Evolutionary conservation across 169 alveolate species (phyloP).

Genomic region (Plasmodium berghei): DNA sequence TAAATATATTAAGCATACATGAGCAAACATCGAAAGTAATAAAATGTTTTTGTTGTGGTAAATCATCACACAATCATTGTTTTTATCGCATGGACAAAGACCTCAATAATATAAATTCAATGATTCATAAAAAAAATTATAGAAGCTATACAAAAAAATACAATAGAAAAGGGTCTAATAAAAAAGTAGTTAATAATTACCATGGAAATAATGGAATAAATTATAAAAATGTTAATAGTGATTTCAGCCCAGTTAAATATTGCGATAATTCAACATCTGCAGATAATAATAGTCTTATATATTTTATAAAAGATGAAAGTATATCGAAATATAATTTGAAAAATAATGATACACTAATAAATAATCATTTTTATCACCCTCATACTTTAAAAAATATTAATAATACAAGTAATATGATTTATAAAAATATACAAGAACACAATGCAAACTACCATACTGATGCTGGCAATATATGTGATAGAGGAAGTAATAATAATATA

Average conservation of each 20-base stretch:
- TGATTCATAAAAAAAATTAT: conserved; percentile 1
- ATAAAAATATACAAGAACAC: no score
- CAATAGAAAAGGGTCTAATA: not conserved
- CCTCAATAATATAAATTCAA: conserved; percentile 5
- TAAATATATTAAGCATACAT: conserved; percentile 25
- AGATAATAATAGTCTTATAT: not conserved
- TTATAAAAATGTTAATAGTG: not conserved
- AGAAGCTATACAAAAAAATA: not conserved
- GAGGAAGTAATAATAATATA: no score
- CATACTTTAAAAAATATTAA: no score
- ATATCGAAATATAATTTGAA: not conserved
- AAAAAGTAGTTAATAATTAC: not conserved
- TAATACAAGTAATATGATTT: no score
- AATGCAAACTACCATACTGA: no score
- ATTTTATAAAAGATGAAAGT: not conserved
- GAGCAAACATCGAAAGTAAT: conserved; percentile 27
- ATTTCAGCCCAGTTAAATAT: not conserved
- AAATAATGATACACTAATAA: not conserved
- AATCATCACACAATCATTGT: conserved; percentile 43
- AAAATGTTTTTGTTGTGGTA: conserved; percentile 71
- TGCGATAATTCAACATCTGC: not conserved
- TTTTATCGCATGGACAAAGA: conserved; percentile 38
- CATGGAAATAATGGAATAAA: not conserved
- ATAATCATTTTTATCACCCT: not conserved
- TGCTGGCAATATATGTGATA: no score